Evolutionary conservation across 2,329 filamentous ascomycete genomes (phyloP), one percentile per base, ranked within the genome.

Genomic region (Setomelanomma holmii): DNA sequence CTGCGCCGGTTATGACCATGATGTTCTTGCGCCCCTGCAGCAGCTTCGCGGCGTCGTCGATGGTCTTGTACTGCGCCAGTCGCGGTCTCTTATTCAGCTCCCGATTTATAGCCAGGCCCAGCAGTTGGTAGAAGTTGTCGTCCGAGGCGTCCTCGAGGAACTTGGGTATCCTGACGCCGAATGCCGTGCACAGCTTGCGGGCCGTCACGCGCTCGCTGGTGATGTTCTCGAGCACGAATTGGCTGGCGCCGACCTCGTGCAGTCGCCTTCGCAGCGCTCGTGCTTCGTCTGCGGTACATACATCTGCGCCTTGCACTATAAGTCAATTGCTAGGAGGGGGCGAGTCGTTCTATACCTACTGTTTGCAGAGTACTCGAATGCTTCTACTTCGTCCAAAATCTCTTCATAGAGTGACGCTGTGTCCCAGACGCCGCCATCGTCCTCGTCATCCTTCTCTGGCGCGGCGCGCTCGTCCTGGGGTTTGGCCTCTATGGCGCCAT

Each of bases 1-100:
- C 95, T 16, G 95, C 95, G 45, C 95, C 95, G 1, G 95, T 98
- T 61, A 99, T 85, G 60, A 98, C 89, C 67, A 99, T 86, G 73
- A 99, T 93, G 74, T 96, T 96, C 62, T 85, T 85, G 51, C 88
- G 86, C 53, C 84, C 83, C 63, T 85, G 81, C 38, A 99, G 82
- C 44, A 99, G 80, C 12, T 82, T 77, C 7, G 95, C 92, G 4
- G 91, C 95, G 76, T 99, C 92, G 59, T 96, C 89, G 45, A 98
- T 82, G 1, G 88, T 87, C 78, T 96, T 96, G 82, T 91, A 93
- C 55, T 88, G 80, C 19, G 81, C 72, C 44, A 98, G 80, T 74
- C 96, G 96, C 59, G 86, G 85, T 42, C 93, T 87, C 76, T 91
- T 95, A 48, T 85, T 85, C 61, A 96, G 82, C 75, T 96, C 92